These are phyloP conservation scores for Alternaria consortialis DNA, from an alignment of 2,329 filamentous ascomycete genomes.

Conservation along the genomic window DNA sequence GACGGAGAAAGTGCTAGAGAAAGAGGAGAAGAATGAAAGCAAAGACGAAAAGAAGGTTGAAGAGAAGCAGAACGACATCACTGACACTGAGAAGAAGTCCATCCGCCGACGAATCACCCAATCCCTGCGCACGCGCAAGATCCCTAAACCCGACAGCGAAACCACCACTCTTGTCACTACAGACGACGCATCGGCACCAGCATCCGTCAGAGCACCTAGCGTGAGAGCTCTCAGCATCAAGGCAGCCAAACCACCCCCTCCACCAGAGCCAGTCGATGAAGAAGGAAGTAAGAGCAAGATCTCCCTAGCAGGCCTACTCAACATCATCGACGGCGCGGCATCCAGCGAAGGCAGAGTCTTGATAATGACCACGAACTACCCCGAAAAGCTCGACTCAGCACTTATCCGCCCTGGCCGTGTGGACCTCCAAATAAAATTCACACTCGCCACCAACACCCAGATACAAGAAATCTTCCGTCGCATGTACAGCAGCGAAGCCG, in stretches of 20 bases:
- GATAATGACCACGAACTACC: conserved; percentile 41
- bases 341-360: conserved; percentile 69
- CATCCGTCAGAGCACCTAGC: not conserved
- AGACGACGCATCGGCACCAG: not conserved
- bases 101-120: conserved; percentile 4
- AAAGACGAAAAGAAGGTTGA: not conserved
- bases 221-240: not conserved
- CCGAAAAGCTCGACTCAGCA: conserved; percentile 56
- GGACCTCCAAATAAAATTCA: conserved; percentile 55
- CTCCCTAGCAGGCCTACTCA: conserved; percentile 79
- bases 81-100: not conserved
- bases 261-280: not conserved
- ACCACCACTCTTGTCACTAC: conserved; percentile 9
- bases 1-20: not conserved
- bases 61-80: not conserved
- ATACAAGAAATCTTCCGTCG: conserved; percentile 27
- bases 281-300: conserved; percentile 59
- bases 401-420: conserved; percentile 70
- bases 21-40: not conserved
- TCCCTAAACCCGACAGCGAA: conserved; percentile 1
- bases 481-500: conserved; percentile 27
- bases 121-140: not conserved
- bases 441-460: conserved; percentile 20
- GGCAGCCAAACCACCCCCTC: not conserved
- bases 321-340: conserved; percentile 83